Evolutionary conservation across 805 yeast genomes (phyloP), one percentile per base, ranked within the genome.

Genomic region (Cyberlindnera petersonii): DNA sequence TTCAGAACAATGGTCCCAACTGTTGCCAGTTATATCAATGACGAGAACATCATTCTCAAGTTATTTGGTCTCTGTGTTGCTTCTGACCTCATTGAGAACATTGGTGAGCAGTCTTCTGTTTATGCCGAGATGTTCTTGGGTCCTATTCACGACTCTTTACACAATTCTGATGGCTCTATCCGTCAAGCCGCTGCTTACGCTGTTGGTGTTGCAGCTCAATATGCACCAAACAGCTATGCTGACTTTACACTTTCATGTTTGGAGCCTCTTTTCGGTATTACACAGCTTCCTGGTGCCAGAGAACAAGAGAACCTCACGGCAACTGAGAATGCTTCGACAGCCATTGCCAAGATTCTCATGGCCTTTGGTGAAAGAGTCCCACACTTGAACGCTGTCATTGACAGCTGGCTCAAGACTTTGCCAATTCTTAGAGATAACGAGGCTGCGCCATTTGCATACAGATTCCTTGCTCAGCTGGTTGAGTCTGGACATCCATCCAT

Each of bases 101-200:
- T 86, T 33, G 96, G 96, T 17, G 72, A 81, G 9, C 72, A 74
- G 28, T 77, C 93, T 0, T 70, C 67, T 36, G 70, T 72, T 20
- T 83, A 77, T 56, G 77, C 78, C 53, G 86, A 80, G 30, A 59
- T 77, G 48, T 84, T 86, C 58, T 60, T 82, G 38, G 69, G 69
- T 44, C 76, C 75, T 24, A 68, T 87, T 23, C 80, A 79, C n/a
- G 82, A 78, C 39, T 72, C 83, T 2, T 64, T 89, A 35, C 71
- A 79, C 3, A 73, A 82, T 10, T 67, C 85, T 8, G 78, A 78
- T 35, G 77, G 95, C 4, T 69, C 79, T 5, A 71, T 89, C 26
- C 82, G 97, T 52, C 97, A 93, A 66, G 86, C 86, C 10, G 89
- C 96, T 3, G 77, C 93, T 1, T 82, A 80, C 53, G 76, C 85